These are phyloP conservation scores for Aspergillus sergii DNA, from an alignment of 2,329 filamentous ascomycete genomes.

Conservation along the genomic window DNA sequence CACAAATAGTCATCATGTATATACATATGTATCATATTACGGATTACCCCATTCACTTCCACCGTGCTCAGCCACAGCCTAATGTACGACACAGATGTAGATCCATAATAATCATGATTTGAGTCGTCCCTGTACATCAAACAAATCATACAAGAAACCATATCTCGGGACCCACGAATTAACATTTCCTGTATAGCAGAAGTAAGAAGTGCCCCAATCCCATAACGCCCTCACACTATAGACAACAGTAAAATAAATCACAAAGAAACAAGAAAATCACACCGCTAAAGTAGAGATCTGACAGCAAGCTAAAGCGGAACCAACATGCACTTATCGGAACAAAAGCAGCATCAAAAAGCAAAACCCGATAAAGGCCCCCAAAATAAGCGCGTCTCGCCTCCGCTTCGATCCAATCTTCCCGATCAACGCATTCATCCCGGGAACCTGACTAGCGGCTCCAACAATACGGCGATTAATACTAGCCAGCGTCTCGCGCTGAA, in stretches of 20 bases:
- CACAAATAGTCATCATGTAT: constrained; percentile 9
- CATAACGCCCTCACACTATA: constrained; percentile 14
- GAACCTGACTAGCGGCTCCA: constrained; percentile 84
- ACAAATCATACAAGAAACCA: background rate
- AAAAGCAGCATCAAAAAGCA: constrained; percentile 87
- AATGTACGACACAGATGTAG: too few relatives aligned
- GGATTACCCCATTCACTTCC: background rate
- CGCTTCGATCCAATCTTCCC: constrained; percentile 92
- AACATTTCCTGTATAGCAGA: constrained; percentile 17
- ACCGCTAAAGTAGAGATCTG: background rate
- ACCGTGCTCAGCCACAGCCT: background rate
- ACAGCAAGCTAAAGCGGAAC: background rate
- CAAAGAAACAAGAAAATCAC: constrained; percentile 13
- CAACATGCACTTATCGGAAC: constrained; percentile 59
- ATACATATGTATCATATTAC: constrained; percentile 16
- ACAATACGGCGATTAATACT: constrained; percentile 92
- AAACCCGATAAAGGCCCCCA: constrained; percentile 87
- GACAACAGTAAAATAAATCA: constrained; percentile 12
- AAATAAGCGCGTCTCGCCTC: constrained; percentile 89
- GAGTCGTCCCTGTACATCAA: background rate
- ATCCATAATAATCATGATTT: background rate
- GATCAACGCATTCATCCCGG: constrained; percentile 90
- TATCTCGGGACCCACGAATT: constrained; percentile 12
- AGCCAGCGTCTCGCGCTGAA: constrained; percentile 84
- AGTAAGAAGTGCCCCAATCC: background rate